phyloP scores from a whole-genome alignment of 345 rosid species.

The Brassica cretica region DNA sequence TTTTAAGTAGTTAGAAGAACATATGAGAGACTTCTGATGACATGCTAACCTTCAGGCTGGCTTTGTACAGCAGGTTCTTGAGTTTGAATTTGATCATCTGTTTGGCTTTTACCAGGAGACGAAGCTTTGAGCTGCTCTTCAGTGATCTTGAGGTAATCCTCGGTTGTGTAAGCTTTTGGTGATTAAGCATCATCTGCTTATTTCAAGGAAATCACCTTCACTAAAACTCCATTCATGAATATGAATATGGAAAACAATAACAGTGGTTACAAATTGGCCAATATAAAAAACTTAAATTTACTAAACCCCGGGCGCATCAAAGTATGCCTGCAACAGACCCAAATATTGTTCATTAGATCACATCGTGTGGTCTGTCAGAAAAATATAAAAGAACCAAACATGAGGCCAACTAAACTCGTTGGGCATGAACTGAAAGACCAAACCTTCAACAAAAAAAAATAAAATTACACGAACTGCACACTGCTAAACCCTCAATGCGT shows the following conservation, averaged over 20 bases:
- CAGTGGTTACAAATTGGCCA: background rate
- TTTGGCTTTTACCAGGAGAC: conserved; percentile 17
- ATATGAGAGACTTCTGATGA: conserved; percentile 6
- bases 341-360: background rate
- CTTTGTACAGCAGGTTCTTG: conserved; percentile 46
- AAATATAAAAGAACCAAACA: background rate
- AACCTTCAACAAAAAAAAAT: too few species aligned
- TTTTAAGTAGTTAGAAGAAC: conserved; percentile 15
- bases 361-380: background rate
- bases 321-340: background rate
- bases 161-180: conserved; percentile 61
- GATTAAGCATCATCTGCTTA: conserved; percentile 59
- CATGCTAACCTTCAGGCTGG: conserved; percentile 41
- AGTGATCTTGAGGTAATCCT: conserved; percentile 74
- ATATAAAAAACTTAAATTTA: background rate
- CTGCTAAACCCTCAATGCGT: too few species aligned
- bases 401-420: background rate
- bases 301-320: background rate
- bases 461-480: too few species aligned
- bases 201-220: conserved; percentile 2
- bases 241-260: background rate
- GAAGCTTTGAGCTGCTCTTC: conserved; percentile 81
- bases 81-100: conserved; percentile 42
- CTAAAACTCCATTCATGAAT: background rate
- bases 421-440: background rate